Conservation (phyloP, 176 grass and related monocot genomes). For the Microstegium vimineum region DNA sequence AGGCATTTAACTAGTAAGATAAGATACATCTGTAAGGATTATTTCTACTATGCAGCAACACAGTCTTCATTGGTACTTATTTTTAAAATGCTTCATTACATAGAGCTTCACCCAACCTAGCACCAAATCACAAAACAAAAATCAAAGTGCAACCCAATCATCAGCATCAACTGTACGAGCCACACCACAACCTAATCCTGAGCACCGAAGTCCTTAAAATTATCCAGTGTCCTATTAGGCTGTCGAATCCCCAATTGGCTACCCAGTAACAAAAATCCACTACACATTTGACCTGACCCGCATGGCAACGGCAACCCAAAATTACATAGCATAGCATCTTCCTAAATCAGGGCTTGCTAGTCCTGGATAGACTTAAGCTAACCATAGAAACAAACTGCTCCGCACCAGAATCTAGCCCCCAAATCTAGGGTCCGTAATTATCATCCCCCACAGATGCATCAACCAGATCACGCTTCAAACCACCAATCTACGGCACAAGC, state of each 20-base stretch:
- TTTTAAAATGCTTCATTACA: background rate
- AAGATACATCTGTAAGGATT: background rate
- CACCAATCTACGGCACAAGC: background rate
- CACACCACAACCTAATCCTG: background rate
- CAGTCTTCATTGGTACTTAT: background rate
- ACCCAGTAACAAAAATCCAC: background rate
- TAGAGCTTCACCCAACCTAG: background rate
- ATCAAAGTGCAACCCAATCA: background rate
- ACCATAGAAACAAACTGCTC: background rate
- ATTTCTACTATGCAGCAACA: no score
- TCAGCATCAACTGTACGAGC: background rate
- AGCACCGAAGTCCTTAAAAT: background rate
- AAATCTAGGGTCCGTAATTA: background rate
- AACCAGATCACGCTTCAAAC: background rate
- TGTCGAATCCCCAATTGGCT: background rate
- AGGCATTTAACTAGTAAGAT: background rate
- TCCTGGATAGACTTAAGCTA: background rate
- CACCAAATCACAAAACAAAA: background rate
- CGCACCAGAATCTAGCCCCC: background rate
- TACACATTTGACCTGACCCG: background rate
- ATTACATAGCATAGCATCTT: background rate
- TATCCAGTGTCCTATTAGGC: background rate
- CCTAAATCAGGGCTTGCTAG: background rate
- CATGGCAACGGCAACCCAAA: background rate
- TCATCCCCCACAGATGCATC: background rate